Conservation (phyloP, 75 land plant species). For the Selaginella moellendorffii region DNA sequence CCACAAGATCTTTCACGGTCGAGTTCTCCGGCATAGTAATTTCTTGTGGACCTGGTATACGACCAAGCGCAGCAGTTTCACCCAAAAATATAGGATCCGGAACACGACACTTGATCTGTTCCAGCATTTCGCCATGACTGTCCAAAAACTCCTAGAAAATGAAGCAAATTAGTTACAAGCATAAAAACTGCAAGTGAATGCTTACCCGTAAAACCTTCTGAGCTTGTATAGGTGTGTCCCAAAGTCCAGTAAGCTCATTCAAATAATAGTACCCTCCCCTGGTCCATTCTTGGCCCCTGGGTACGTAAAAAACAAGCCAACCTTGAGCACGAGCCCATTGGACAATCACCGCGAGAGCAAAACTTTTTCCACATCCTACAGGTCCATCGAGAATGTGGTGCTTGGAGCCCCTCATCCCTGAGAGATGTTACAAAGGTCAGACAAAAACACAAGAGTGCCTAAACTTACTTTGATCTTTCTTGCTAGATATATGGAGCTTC, state of each 20-base stretch:
- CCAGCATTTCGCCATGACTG: conserved; percentile 42
- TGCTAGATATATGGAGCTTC: not conserved
- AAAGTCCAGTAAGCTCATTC: conserved; percentile 52
- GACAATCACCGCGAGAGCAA: conserved; percentile 84
- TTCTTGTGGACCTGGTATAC: conserved; percentile 49
- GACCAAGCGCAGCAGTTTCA: conserved; percentile 78
- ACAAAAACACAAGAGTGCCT: conserved; percentile 61
- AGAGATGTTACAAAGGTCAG: too few species aligned
- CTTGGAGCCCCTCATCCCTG: too few species aligned
- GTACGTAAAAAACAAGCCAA: conserved; percentile 89
- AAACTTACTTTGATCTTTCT: conserved; percentile 8
- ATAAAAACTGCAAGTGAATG: not conserved
- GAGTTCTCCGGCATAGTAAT: conserved; percentile 60
- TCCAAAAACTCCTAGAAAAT: conserved; percentile 57
- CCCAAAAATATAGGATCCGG: conserved; percentile 67
- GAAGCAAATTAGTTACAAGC: not conserved
- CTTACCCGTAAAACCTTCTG: conserved; percentile 53
- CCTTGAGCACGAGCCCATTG: conserved; percentile 89
- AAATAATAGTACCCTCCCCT: conserved; percentile 63
- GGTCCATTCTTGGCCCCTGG: conserved; percentile 69
- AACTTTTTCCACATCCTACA: conserved; percentile 80
- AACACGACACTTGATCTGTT: conserved; percentile 50
- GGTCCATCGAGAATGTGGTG: conserved; percentile 70
- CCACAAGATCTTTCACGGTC: conserved; percentile 58
- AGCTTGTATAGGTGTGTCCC: conserved; percentile 87